Evolutionary conservation across 495 filamentous ascomycete genomes (phyloP), one percentile per base, ranked within the genome.

Genomic region (Neurospora sp.): DNA sequence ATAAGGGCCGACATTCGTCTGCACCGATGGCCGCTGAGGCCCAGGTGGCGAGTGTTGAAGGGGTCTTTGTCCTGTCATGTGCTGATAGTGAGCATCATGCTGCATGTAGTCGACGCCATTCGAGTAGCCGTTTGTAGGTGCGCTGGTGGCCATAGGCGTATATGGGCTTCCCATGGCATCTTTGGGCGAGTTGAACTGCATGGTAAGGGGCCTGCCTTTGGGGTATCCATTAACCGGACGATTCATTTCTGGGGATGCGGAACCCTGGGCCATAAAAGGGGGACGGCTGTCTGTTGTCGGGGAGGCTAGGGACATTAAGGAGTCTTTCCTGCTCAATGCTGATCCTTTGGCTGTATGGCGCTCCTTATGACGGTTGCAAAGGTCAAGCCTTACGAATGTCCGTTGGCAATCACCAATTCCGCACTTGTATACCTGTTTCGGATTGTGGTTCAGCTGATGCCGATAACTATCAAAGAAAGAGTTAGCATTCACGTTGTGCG

Each of bases 261-360:
- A 83, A 73, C 82, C 81, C 23, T 79, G 75, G 31, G 80, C 75
- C 62, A 80, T 78, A 77, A 85, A 86, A 71, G 83, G 81, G 71
- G 81, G 75, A 76, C 83, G 85, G 74, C 78, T 75, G 73, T 84
- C 85, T 66, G 82, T 78, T 69, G 84, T 80, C 69, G 87, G 86
- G 41, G 86, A 88, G 69, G 82, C 82, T 79, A 89, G 89, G 76
- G 89, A 87, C 76, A 90, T 83, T 77, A 90, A 86, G 54, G 89
- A 88, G 79, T 98, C 96, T 80, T 96, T 97, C 74, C 94, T 91
- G 83, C 94, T 94, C 70, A 98, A 84, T 81, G 97, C 94, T 16
- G 95, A 98, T 69, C 95, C 96, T 78, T 94, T 92, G 74, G 94
- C 94, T n/a, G 93, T 97, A 81, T 99, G 96, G 72, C 96, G 90